A percentile compares a stretch with the other conserved stretches of the same genome.
These are phyloP conservation scores for Solanum rostratum DNA, from an alignment of 257 asterid genomes.

Conservation along the genomic window DNA sequence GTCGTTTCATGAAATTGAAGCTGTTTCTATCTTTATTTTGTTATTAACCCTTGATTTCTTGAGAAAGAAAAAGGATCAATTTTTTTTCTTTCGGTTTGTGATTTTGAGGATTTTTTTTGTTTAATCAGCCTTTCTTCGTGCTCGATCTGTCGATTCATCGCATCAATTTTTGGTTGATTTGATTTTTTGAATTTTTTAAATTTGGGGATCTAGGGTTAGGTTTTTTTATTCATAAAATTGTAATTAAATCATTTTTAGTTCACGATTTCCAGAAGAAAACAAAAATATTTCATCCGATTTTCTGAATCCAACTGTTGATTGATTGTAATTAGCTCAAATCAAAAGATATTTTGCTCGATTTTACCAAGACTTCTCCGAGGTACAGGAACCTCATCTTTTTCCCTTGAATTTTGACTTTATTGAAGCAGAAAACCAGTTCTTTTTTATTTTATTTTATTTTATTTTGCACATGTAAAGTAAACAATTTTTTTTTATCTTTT, in stretches of 20 bases:
- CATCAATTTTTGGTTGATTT: background rate
- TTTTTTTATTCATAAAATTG: background rate
- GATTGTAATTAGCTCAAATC: background rate
- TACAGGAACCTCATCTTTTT: background rate
- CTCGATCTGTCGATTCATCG: background rate
- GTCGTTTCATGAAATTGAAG: background rate
- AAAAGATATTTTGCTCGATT: background rate
- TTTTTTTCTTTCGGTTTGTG: background rate
- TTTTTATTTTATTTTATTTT: background rate
- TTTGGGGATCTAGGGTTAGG: conserved; percentile 10
- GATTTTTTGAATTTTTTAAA: background rate
- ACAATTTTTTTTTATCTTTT: background rate
- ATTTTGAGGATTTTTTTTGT: background rate
- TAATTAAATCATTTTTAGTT: background rate
- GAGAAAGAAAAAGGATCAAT: background rate
- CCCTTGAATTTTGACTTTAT: background rate
- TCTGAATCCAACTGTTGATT: background rate
- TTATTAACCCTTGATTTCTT: background rate
- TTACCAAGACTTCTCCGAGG: background rate
- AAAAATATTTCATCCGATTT: background rate
- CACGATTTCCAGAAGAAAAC: background rate
- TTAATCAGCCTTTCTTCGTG: background rate
- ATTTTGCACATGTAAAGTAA: background rate
- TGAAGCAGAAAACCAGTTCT: background rate
- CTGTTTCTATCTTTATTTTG: background rate